Percentiles rank a stretch among this genome's conserved stretches.
Conservation (phyloP, 2,329 filamentous ascomycete species). For the Pseudopyrenochaeta lycopersici region DNA sequence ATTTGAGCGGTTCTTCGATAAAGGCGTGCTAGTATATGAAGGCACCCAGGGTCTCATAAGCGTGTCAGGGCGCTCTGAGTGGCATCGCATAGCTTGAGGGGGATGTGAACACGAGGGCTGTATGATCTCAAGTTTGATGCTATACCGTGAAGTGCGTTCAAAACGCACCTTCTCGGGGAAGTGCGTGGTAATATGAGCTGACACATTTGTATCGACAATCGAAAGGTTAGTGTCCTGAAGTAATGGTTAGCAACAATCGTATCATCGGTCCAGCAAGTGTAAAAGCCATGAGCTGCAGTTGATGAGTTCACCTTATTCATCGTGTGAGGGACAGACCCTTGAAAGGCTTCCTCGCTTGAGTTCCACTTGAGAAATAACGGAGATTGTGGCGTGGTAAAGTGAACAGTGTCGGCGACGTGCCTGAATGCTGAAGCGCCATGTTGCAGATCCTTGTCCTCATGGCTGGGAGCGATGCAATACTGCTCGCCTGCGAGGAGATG, state of each 20-base stretch:
- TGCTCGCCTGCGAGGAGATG: constrained; percentile 18
- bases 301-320: not conserved
- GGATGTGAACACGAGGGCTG: not conserved
- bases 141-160: constrained; percentile 41
- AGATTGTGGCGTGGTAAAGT: constrained; percentile 17
- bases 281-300: not conserved
- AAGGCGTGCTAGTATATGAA: constrained; percentile 4
- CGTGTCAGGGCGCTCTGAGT: not conserved
- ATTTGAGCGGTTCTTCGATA: not conserved
- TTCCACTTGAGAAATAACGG: constrained; percentile 30
- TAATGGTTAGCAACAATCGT: not conserved
- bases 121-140: constrained; percentile 25
- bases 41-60: not conserved
- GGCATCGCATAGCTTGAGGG: not conserved
- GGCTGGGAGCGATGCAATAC: constrained; percentile 31
- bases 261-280: too few relatives aligned
- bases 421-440: not conserved
- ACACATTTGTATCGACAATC: constrained; percentile 21
- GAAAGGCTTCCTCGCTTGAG: constrained; percentile 24
- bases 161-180: constrained; percentile 41
- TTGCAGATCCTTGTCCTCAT: not conserved
- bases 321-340: constrained; percentile 17
- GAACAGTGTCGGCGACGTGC: constrained; percentile 10
- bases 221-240: not conserved
- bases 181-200: constrained; percentile 17